phyloP scores from a whole-genome alignment of 495 filamentous ascomycete species.

The Aspergillus olivimuriae region DNA sequence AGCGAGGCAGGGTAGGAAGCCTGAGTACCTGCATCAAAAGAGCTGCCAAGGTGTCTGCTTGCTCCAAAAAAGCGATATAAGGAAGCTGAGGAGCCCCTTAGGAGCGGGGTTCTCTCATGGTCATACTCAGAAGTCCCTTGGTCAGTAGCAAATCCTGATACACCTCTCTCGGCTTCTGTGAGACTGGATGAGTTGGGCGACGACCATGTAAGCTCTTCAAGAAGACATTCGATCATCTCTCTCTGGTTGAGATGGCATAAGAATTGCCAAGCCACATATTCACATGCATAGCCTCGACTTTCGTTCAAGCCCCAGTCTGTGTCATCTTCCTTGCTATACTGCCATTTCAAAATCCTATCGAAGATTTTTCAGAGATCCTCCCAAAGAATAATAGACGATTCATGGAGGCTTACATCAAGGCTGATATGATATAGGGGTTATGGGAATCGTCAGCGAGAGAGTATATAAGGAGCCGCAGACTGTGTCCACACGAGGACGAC shows the following conservation, averaged over 20 bases:
- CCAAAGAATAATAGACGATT: too few species aligned
- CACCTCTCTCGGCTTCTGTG: constrained; percentile 22
- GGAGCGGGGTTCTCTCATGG: constrained; percentile 26
- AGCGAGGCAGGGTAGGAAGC: constrained; percentile 7
- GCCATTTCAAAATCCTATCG: constrained; percentile 70
- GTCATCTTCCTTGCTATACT: constrained; percentile 51
- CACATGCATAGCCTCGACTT: constrained; percentile 76
- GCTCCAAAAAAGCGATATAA: constrained; percentile 17
- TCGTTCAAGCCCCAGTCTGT: constrained; percentile 70
- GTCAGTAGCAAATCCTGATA: constrained; percentile 8
- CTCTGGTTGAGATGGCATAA: constrained; percentile 69
- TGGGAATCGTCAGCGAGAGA: constrained; percentile 58
- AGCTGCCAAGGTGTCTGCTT: constrained; percentile 10
- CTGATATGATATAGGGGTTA: constrained; percentile 69
- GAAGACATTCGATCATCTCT: constrained; percentile 75
- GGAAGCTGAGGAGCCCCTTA: constrained; percentile 23
- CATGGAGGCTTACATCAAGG: constrained; percentile 57
- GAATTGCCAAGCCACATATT: constrained; percentile 89
- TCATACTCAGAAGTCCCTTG: constrained; percentile 3
- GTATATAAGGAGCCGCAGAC: constrained; percentile 58
- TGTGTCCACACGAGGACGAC: constrained; percentile 56
- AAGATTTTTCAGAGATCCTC: background rate
- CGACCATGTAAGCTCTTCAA: constrained; percentile 61
- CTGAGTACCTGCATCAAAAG: constrained; percentile 4
- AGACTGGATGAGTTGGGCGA: constrained; percentile 11